Conservation (phyloP, 164 flowering plant genomes). For the Protea cynaroides region DNA sequence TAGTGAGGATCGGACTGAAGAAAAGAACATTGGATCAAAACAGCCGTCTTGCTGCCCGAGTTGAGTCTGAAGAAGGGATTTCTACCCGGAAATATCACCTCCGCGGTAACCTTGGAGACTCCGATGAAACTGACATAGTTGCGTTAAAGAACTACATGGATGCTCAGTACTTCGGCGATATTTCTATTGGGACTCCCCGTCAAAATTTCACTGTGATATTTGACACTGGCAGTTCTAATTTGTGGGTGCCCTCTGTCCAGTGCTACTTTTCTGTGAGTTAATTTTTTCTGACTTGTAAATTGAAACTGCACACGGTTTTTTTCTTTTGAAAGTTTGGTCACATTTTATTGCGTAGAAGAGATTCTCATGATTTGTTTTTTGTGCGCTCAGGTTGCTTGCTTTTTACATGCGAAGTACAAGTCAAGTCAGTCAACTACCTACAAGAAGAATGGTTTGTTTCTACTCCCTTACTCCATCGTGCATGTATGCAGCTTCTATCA, state of each 20-base stretch:
- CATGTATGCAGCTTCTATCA: too few relatives aligned
- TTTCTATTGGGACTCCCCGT: not conserved
- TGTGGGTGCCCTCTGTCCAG: not conserved
- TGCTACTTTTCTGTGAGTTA: not conserved
- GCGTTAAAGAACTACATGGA: not conserved
- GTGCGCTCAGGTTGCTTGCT: slow-evolving; percentile 68
- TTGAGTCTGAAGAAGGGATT: slow-evolving; percentile 16
- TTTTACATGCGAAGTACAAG: slow-evolving; percentile 77
- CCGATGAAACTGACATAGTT: not conserved
- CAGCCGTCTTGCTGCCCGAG: slow-evolving; percentile 20
- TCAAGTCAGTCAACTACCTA: slow-evolving; percentile 63
- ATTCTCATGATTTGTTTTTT: slow-evolving; percentile 2
- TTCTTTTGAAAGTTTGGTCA: not conserved
- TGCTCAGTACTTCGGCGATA: not conserved
- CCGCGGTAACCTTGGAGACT: not conserved
- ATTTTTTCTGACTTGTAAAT: too few relatives aligned
- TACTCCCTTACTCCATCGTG: not conserved
- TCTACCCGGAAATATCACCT: not conserved
- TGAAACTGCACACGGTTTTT: not conserved
- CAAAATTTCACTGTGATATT: not conserved
- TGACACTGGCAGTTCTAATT: not conserved
- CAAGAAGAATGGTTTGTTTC: slow-evolving; percentile 67
- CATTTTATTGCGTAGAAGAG: not conserved
- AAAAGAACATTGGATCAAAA: slow-evolving; percentile 29
- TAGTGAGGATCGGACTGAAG: slow-evolving; percentile 42